Percentiles rank a stretch among this genome's conserved stretches.
These are phyloP conservation scores for Pneumocystis jirovecii DNA, from an alignment of 1,139 yeast species.

Conservation along the genomic window DNA sequence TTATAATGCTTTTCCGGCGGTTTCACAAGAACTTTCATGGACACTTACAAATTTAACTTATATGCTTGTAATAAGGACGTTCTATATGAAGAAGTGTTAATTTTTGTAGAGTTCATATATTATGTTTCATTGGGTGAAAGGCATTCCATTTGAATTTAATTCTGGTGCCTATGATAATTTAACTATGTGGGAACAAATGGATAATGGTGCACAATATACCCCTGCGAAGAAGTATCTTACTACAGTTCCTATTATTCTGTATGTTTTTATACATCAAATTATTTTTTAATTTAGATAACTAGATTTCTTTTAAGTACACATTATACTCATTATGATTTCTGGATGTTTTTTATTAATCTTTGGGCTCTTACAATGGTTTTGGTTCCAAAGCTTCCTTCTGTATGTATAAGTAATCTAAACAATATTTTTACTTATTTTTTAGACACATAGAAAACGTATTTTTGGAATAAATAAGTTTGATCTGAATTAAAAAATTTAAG, in stretches of 20 bases:
- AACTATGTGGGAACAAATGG: slow-evolving; percentile 98
- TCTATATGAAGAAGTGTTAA: not conserved
- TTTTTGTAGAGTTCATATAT: slow-evolving; percentile 55
- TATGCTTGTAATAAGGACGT: slow-evolving; percentile 32
- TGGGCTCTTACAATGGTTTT: slow-evolving; percentile 68
- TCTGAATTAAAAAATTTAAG: slow-evolving; percentile 8
- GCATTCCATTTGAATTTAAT: slow-evolving; percentile 93
- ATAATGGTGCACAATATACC: slow-evolving; percentile 91
- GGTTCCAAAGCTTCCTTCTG: slow-evolving; percentile 68
- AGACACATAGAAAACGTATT: slow-evolving; percentile 13
- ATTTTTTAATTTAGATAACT: not conserved
- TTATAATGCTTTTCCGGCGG: slow-evolving; percentile 61
- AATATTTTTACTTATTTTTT: not conserved
- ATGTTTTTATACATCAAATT: not conserved
- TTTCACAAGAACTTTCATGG: slow-evolving; percentile 80
- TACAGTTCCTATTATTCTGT: slow-evolving; percentile 72
- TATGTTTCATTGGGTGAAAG: slow-evolving; percentile 93
- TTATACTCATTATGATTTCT: slow-evolving; percentile 71
- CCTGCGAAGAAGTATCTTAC: slow-evolving; percentile 87
- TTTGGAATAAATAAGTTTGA: slow-evolving; percentile 13
- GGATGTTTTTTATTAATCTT: slow-evolving; percentile 64
- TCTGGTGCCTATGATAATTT: slow-evolving; percentile 91
- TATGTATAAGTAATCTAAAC: slow-evolving; percentile 6
- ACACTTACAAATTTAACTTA: slow-evolving; percentile 81
- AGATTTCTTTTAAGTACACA: slow-evolving; percentile 72